Conservation (phyloP, 805 yeast genomes). For the Candida maltosa region DNA sequence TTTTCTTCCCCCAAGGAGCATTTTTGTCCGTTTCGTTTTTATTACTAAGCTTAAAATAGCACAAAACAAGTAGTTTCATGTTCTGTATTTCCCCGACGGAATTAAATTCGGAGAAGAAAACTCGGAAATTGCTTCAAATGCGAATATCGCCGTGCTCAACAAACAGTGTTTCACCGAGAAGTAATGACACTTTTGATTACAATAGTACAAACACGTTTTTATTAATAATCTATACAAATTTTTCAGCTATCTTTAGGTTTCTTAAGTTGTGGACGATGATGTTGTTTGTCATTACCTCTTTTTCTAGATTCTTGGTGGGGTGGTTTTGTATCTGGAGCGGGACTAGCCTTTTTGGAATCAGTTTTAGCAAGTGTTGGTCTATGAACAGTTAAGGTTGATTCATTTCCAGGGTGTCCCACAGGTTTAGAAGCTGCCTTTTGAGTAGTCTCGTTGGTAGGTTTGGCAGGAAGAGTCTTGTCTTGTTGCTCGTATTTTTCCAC, state of each 20-base stretch:
- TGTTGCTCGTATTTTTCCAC: slow-evolving; percentile 48
- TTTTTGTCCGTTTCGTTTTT: no score
- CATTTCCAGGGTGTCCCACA: slow-evolving; percentile 21
- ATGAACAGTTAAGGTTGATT: slow-evolving; percentile 29
- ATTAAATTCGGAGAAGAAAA: no score
- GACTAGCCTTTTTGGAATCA: slow-evolving; percentile 7
- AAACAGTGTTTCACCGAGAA: no score
- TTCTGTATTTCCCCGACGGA: no score
- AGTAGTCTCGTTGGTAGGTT: neutral
- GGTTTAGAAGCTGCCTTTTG: slow-evolving; percentile 7
- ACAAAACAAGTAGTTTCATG: no score
- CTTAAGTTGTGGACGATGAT: slow-evolving; percentile 9
- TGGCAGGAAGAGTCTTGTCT: slow-evolving; percentile 5
- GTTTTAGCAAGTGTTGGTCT: slow-evolving; percentile 19
- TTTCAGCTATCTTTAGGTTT: slow-evolving; percentile 9
- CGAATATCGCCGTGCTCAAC: no score
- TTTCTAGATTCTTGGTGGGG: slow-evolving; percentile 1
- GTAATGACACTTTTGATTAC: no score
- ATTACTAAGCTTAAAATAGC: no score
- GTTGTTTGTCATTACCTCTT: slow-evolving; percentile 6
- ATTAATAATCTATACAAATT: no score
- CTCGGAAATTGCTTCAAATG: no score
- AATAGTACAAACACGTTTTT: neutral
- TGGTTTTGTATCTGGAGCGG: slow-evolving; percentile 3
- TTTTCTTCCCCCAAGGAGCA: neutral